These are phyloP conservation scores for Hymenoscyphus fraxineus DNA, from an alignment of 2,329 filamentous ascomycete species.

Conservation along the genomic window DNA sequence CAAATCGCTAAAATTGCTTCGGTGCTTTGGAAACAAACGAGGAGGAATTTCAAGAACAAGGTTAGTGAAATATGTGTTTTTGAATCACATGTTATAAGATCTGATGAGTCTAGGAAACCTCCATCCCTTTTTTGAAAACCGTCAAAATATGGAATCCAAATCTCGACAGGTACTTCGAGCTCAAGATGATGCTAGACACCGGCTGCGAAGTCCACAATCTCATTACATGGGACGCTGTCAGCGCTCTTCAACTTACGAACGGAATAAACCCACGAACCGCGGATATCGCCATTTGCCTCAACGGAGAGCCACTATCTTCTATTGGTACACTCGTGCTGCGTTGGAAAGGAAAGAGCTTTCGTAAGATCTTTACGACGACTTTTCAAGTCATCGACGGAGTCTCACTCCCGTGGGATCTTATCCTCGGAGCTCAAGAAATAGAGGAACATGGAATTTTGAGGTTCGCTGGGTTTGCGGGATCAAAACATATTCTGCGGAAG, in stretches of 20 bases:
- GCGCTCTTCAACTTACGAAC: conserved; percentile 7
- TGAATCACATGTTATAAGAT: background rate
- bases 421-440: conserved; percentile 18
- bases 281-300: conserved; percentile 16
- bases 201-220: conserved; percentile 19
- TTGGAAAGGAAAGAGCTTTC: conserved; percentile 19
- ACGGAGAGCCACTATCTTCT: conserved; percentile 14
- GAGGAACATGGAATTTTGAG: conserved; percentile 14
- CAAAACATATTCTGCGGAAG: conserved; percentile 13
- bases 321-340: conserved; percentile 16
- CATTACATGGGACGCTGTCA: conserved; percentile 14
- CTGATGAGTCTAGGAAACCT: conserved; percentile 10
- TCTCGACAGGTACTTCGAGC: conserved; percentile 9
- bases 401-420: conserved; percentile 18
- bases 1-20: background rate
- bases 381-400: conserved; percentile 18
- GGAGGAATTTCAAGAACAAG: background rate
- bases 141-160: conserved; percentile 14
- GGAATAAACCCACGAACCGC: conserved; percentile 6
- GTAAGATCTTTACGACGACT: conserved; percentile 19
- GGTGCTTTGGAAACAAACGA: background rate
- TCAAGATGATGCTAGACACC: conserved; percentile 20
- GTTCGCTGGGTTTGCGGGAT: conserved; percentile 16
- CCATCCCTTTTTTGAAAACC: conserved; percentile 14
- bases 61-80: background rate